Percentiles rank a stretch among this genome's conserved stretches.
phyloP scores from a whole-genome alignment of 129 eudicot species.

The Chrysanthemum seticuspe region DNA sequence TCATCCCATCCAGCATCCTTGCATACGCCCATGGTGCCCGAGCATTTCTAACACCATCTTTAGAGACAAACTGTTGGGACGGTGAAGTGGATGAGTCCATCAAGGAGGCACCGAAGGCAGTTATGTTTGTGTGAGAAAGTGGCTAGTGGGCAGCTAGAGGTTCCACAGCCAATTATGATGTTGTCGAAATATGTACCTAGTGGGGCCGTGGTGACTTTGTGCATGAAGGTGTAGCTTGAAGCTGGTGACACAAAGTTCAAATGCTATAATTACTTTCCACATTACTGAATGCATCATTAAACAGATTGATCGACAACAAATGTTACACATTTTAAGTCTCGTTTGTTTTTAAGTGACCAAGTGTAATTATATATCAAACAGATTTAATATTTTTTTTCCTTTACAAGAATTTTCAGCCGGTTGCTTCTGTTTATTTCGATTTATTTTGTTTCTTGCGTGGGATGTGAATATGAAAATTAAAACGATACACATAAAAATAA shows the following conservation, averaged over 20 bases:
- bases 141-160: slow-evolving; percentile 56
- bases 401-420: neutral
- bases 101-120: slow-evolving; percentile 42
- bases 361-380: neutral
- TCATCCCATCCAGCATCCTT: slow-evolving; percentile 55
- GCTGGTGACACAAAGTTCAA: slow-evolving; percentile 27
- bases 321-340: neutral
- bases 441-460: neutral
- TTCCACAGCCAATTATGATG: slow-evolving; percentile 73
- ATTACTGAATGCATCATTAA: slow-evolving; percentile 15
- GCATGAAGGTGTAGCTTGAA: slow-evolving; percentile 50
- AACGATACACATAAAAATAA: neutral
- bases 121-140: slow-evolving; percentile 50
- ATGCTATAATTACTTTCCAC: slow-evolving; percentile 12
- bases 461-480: neutral
- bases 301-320: no score
- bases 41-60: slow-evolving; percentile 57
- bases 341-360: neutral
- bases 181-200: slow-evolving; percentile 54
- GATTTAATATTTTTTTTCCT: neutral
- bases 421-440: neutral
- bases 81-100: slow-evolving; percentile 58
- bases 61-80: slow-evolving; percentile 53
- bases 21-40: slow-evolving; percentile 44
- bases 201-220: slow-evolving; percentile 54